A percentile compares a stretch with the other conserved stretches of the same genome.
These are phyloP conservation scores for Rhododendron molle DNA, from an alignment of 148 eudicot genomes.

Conservation along the genomic window DNA sequence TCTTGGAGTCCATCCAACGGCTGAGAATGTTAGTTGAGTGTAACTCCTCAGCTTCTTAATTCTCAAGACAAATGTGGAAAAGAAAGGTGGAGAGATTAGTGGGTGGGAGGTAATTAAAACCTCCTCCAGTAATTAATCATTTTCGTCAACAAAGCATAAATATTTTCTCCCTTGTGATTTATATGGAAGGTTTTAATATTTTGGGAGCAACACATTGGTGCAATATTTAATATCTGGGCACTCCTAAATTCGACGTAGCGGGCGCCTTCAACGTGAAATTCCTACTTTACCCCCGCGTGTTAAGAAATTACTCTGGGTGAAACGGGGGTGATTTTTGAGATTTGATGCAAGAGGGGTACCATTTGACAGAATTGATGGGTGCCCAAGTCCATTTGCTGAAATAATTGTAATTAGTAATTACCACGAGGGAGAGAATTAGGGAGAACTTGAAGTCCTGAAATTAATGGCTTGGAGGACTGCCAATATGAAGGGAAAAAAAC, in stretches of 20 bases:
- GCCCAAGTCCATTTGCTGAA: not conserved
- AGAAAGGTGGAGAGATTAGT: constrained; percentile 8
- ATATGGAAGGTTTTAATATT: not conserved
- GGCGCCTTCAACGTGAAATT: not conserved
- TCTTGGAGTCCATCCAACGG: constrained; percentile 25
- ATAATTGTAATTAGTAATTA: constrained; percentile 1
- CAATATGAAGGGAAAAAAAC: not conserved
- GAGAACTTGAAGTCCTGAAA: constrained; percentile 6
- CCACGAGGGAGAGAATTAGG: constrained; percentile 14
- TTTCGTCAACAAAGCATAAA: not conserved
- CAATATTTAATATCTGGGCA: not conserved
- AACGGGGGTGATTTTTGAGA: not conserved
- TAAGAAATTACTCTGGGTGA: not conserved
- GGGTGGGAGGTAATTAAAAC: not conserved
- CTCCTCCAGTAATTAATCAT: constrained; percentile 4
- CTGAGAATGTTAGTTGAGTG: constrained; percentile 10
- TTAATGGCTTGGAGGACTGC: constrained; percentile 6
- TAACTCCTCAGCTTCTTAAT: constrained; percentile 36
- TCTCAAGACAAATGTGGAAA: constrained; percentile 5
- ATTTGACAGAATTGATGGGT: not conserved
- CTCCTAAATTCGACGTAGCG: not conserved
- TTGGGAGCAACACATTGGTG: not conserved
- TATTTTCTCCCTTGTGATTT: not conserved
- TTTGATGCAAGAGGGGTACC: not conserved
- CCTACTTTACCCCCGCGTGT: not conserved